Evolutionary conservation across 352 stramenopile genomes (phyloP).

Genomic region (Globisporangium abappressorium): DNA sequence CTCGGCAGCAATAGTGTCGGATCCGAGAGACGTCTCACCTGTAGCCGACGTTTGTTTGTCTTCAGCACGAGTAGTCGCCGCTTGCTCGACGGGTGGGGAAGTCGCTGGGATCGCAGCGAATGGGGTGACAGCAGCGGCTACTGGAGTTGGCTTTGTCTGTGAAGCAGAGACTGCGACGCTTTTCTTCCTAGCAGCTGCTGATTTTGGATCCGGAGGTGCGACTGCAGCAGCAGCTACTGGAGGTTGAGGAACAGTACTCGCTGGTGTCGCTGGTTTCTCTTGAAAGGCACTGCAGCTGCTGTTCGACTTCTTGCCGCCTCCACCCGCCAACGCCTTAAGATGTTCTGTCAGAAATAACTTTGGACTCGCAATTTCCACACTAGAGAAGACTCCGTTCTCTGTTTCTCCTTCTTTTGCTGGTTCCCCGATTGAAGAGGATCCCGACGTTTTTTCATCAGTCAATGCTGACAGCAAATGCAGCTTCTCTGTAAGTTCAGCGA

Average conservation of each 20-base stretch:
- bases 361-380: conserved; percentile 11
- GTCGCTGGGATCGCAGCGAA: background rate
- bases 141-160: conserved; percentile 11
- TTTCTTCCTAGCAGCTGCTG: conserved; percentile 23
- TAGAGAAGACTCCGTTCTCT: background rate
- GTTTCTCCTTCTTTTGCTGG: background rate
- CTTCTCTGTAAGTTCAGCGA: conserved; percentile 24
- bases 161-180: conserved; percentile 15
- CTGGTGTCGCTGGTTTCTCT: conserved; percentile 14
- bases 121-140: background rate
- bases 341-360: conserved; percentile 16
- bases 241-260: background rate
- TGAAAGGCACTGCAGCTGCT: background rate
- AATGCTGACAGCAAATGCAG: conserved; percentile 2
- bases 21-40: background rate
- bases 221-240: conserved; percentile 9
- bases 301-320: background rate
- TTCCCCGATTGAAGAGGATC: background rate
- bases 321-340: conserved; percentile 1
- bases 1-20: conserved; percentile 6
- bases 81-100: background rate
- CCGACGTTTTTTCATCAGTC: background rate
- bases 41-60: background rate
- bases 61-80: background rate
- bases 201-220: conserved; percentile 17